Base-by-base conservation (phyloP, 1,284 basidiomycete species). In the Malassezia vespertilionis region DNA sequence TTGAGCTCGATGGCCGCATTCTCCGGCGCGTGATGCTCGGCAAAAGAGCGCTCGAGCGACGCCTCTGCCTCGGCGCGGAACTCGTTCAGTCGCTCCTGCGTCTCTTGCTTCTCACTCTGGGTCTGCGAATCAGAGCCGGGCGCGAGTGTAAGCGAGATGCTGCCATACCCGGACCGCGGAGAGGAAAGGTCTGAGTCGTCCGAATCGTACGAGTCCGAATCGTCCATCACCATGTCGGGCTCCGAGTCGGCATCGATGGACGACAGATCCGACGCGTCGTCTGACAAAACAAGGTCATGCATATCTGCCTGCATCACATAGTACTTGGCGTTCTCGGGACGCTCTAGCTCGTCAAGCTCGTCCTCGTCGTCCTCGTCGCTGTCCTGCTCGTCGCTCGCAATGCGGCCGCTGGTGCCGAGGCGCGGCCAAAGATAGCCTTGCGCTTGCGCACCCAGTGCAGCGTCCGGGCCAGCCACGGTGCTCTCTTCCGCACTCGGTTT, bases 1-100 rank as follows among this genome's bases (percentile, higher is more conserved):
- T 90, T 91, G 58, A 91, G 78, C 68, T 91, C 87, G 58, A 91
- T 86, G 0, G 85, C 78, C 1, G 87, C 86, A 72, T 91, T 87
- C 61, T 90, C 87, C 41, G 89, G 80, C 4, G 83, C 84, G 73
- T 91, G 88, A 1, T 78, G 81, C 72, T 91, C 88, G n/a, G 80
- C 76, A 69, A 89, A 89, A 18, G 88, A 87, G 47, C 88, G 82
- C 49, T 86, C 83, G 39, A 91, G 77, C 14, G 86, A 88, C 54
- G 82, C 82, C 14, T 71, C 74, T 38, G 85, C 86, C 71, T 91
- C 87, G 24, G 74, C 73, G 36, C 73, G 75, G 74, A 91, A 91
- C 65, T 90, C 87, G 52, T 75, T 46, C 3, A 68, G 52, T 4
- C 61, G 57, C 26, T 52, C 47, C 23, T 56, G 50, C 6, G 58